A percentile compares a stretch with the other conserved stretches of the same genome.
These are phyloP conservation scores for Quaeritorhiza haematococci DNA, from an alignment of 371 early-diverging fungal species.

Conservation along the genomic window DNA sequence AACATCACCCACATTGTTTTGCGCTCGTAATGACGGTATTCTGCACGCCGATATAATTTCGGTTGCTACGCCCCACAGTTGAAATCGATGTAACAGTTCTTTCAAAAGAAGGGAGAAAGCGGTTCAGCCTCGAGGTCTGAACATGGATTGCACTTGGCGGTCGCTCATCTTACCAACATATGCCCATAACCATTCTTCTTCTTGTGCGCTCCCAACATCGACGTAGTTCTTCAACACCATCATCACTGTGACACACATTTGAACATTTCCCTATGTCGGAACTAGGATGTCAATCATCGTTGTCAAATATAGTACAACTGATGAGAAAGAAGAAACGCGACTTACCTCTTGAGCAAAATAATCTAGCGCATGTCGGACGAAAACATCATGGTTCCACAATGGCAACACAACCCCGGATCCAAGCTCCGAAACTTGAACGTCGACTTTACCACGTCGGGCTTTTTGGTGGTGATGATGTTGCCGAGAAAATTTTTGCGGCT, in stretches of 20 bases:
- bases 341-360: conserved; percentile 70
- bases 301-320: background rate
- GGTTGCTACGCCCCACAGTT: conserved; percentile 66
- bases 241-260: conserved; percentile 74
- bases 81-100: conserved; percentile 74
- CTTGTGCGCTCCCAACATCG: conserved; percentile 38
- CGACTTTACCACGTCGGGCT: background rate
- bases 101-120: background rate
- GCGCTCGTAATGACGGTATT: too few relatives aligned
- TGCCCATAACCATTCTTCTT: conserved; percentile 65
- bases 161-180: conserved; percentile 73
- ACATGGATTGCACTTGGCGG: too few relatives aligned
- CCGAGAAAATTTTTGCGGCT: background rate
- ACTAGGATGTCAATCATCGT: background rate
- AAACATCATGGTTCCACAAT: conserved; percentile 51
- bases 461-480: background rate
- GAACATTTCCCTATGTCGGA: conserved; percentile 67
- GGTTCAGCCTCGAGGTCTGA: too few relatives aligned
- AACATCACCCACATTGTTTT: too few relatives aligned
- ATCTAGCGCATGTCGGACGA: conserved; percentile 54
- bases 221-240: conserved; percentile 43
- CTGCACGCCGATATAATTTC: conserved; percentile 56
- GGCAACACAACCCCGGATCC: conserved; percentile 14
- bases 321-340: background rate
- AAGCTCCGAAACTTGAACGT: background rate